These are phyloP conservation scores for Saturnispora gosingensis DNA, from an alignment of 805 yeast genomes.

Conservation along the genomic window DNA sequence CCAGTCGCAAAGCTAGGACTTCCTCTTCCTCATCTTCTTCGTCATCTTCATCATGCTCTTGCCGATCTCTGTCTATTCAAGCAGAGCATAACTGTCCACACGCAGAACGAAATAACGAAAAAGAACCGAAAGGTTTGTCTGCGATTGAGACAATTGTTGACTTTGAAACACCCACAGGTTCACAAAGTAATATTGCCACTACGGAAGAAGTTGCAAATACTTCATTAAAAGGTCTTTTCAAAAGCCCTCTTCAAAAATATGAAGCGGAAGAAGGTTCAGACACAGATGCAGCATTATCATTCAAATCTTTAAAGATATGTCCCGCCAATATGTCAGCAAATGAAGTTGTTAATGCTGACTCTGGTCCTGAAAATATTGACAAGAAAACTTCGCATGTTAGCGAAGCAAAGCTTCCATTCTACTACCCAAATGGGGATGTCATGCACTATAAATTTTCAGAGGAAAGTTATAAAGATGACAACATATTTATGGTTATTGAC, in stretches of 20 bases:
- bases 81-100: neutral
- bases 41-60: neutral
- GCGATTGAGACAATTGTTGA: neutral
- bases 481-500: constrained; percentile 19
- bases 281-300: neutral
- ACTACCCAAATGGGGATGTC: constrained; percentile 14
- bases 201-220: neutral
- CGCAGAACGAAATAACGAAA: neutral
- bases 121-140: neutral
- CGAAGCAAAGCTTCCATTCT: constrained; percentile 7
- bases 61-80: neutral
- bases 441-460: constrained; percentile 11
- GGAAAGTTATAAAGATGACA: constrained; percentile 9
- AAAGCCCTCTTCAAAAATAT: neutral
- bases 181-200: neutral
- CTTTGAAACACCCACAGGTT: neutral
- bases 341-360: neutral
- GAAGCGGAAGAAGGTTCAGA: neutral
- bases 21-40: neutral
- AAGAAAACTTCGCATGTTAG: neutral
- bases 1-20: neutral
- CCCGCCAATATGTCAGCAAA: neutral
- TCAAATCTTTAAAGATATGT: constrained; percentile 1
- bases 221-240: neutral
- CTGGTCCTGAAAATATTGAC: neutral